Evolutionary conservation across 2,329 filamentous ascomycete genomes (phyloP).

Genomic region (Cephalotrichum gorgonifer): DNA sequence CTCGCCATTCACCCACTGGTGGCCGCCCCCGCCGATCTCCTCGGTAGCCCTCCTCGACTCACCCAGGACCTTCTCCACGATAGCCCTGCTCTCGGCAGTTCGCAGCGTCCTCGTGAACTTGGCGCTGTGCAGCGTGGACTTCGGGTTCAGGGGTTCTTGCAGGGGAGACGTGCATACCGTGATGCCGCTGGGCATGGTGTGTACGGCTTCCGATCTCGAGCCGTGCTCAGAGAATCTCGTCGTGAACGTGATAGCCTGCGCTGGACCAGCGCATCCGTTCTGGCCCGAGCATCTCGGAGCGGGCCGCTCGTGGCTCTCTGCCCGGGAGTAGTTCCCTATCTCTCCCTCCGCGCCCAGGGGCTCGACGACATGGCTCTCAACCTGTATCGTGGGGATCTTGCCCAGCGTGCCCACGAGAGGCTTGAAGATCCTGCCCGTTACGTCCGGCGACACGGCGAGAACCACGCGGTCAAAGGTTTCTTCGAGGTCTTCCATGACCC

Average conservation of each 20-base stretch:
- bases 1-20: constrained; percentile 40
- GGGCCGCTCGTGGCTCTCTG: constrained; percentile 11
- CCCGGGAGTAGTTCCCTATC: constrained; percentile 15
- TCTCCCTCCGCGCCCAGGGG: constrained; percentile 5
- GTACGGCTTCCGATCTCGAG: constrained; percentile 44
- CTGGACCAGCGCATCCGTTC: too few species aligned
- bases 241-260: constrained; percentile 10
- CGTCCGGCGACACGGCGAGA: constrained; percentile 43
- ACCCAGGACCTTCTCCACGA: constrained; percentile 35
- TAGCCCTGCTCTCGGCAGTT: constrained; percentile 31
- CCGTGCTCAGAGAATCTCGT: too few species aligned
- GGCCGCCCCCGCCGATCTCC: too few species aligned
- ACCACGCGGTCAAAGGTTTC: constrained; percentile 40
- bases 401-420: constrained; percentile 26
- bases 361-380: constrained; percentile 34
- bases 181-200: constrained; percentile 37
- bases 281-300: too few species aligned
- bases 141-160: constrained; percentile 10
- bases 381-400: constrained; percentile 34
- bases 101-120: constrained; percentile 43
- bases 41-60: too few species aligned
- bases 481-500: constrained; percentile 8
- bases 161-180: constrained; percentile 43
- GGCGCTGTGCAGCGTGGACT: constrained; percentile 30
- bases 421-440: constrained; percentile 35